phyloP scores from a whole-genome alignment of 176 grass and related monocot species.

The Cenchrus fungigraminus region DNA sequence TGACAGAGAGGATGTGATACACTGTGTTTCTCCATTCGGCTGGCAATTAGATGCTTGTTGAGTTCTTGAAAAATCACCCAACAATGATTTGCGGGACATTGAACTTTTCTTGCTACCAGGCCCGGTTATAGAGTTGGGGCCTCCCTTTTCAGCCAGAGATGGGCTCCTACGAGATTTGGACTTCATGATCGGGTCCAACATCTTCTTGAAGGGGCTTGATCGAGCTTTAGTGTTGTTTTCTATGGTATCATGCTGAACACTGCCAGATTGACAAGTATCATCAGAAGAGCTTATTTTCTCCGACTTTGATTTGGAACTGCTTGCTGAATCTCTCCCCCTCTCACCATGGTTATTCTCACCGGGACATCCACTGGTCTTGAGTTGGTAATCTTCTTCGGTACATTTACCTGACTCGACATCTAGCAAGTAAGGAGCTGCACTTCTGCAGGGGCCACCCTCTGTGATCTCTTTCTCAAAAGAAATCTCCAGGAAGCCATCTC shows the following conservation, averaged over 20 bases:
- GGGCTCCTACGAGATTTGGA: conserved; percentile 71
- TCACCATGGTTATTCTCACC: conserved; percentile 12
- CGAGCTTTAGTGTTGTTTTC: conserved; percentile 45
- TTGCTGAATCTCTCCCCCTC: conserved; percentile 38
- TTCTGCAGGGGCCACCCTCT: conserved; percentile 22
- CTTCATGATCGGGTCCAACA: conserved; percentile 93
- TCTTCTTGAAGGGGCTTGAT: conserved; percentile 81
- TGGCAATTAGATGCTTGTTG: conserved; percentile 43
- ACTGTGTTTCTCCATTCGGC: conserved; percentile 40
- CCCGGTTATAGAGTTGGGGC: background rate
- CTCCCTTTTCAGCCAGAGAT: conserved; percentile 41
- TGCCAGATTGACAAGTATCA: conserved; percentile 14
- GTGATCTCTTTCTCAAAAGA: conserved; percentile 39
- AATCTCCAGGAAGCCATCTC: conserved; percentile 73
- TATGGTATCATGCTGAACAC: background rate
- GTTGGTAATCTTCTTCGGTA: conserved; percentile 23
- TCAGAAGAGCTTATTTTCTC: conserved; percentile 42
- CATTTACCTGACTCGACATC: conserved; percentile 11
- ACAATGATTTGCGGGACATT: conserved; percentile 60
- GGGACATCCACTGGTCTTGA: conserved; percentile 8
- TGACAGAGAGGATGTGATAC: conserved; percentile 40
- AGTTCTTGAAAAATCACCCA: conserved; percentile 71
- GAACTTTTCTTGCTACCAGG: conserved; percentile 36
- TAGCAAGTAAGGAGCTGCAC: conserved; percentile 38
- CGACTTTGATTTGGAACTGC: conserved; percentile 52